These are phyloP conservation scores for Phytophthora vignae DNA, from an alignment of 352 stramenopile genomes.

Conservation along the genomic window DNA sequence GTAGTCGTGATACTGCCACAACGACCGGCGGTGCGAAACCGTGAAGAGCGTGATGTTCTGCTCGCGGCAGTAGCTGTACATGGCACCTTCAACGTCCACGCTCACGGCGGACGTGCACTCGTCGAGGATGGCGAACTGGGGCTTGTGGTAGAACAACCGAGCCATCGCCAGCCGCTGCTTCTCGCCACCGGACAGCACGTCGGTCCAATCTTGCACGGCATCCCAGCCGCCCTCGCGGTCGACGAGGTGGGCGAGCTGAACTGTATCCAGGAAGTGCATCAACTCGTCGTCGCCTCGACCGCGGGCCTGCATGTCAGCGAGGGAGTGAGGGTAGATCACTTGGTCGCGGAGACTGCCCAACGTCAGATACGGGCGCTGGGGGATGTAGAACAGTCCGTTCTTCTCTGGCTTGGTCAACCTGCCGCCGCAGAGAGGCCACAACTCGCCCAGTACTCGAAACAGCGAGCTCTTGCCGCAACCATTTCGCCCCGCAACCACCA, in stretches of 20 bases:
- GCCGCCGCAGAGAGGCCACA: slow-evolving; percentile 82
- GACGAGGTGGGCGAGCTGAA: slow-evolving; percentile 78
- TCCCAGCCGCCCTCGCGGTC: slow-evolving; percentile 71
- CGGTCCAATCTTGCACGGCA: slow-evolving; percentile 80
- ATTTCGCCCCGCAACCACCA: slow-evolving; percentile 81
- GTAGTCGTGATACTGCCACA: slow-evolving; percentile 90
- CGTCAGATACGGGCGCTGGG: slow-evolving; percentile 85
- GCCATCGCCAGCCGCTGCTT: slow-evolving; percentile 91
- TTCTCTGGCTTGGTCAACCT: slow-evolving; percentile 72
- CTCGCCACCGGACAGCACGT: slow-evolving; percentile 88
- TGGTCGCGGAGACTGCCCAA: slow-evolving; percentile 90
- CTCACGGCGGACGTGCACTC: slow-evolving; percentile 83
- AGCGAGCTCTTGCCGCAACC: slow-evolving; percentile 85
- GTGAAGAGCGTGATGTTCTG: slow-evolving; percentile 92
- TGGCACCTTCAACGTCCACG: slow-evolving; percentile 82
- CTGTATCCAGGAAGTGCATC: slow-evolving; percentile 68
- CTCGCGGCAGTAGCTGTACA: slow-evolving; percentile 81
- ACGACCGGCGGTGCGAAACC: slow-evolving; percentile 86
- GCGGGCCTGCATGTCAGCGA: slow-evolving; percentile 53
- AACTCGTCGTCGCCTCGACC: slow-evolving; percentile 63
- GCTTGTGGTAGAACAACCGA: slow-evolving; percentile 86
- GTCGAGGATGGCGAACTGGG: slow-evolving; percentile 89
- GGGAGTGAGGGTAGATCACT: slow-evolving; percentile 84
- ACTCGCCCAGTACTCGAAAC: slow-evolving; percentile 83
- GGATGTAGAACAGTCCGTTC: slow-evolving; percentile 87